These are phyloP conservation scores for Simplicillium sp. DNA, from an alignment of 2,329 filamentous ascomycete species.

Conservation along the genomic window DNA sequence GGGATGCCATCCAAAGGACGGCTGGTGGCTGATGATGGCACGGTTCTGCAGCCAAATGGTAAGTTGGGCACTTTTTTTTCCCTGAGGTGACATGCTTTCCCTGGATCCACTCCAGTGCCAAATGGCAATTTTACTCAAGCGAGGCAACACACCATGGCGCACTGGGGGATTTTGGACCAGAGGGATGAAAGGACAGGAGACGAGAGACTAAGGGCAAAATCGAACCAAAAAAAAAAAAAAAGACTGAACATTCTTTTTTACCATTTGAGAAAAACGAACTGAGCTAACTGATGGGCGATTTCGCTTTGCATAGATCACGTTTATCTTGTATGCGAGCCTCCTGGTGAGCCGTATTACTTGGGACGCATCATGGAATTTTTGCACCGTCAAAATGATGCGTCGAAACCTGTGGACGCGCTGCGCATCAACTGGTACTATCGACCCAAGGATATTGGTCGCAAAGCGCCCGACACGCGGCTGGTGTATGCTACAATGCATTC, in stretches of 20 bases:
- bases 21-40: constrained; percentile 85
- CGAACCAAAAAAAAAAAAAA: too few relatives aligned
- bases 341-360: constrained; percentile 95
- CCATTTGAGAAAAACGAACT: neutral
- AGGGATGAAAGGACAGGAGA: too few relatives aligned
- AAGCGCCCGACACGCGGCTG: constrained; percentile 80
- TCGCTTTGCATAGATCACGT: constrained; percentile 54
- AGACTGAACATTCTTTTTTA: too few relatives aligned
- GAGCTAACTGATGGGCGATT: neutral
- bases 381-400: constrained; percentile 65
- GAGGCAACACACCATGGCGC: constrained; percentile 1
- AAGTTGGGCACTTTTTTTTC: constrained; percentile 23
- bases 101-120: neutral
- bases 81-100: neutral
- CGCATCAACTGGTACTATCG: constrained; percentile 98
- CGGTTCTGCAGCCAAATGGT: constrained; percentile 78
- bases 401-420: constrained; percentile 70
- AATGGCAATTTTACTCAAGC: constrained; percentile 1
- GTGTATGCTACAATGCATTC: constrained; percentile 98
- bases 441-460: constrained; percentile 89
- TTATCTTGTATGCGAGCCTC: constrained; percentile 94
- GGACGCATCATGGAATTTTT: constrained; percentile 98
- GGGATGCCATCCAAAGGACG: constrained; percentile 64
- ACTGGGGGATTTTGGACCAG: neutral
- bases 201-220: too few relatives aligned